A percentile compares a stretch with the other conserved stretches of the same genome.
These are phyloP conservation scores for Nemophila menziesii DNA, from an alignment of 257 asterid species.

Conservation along the genomic window DNA sequence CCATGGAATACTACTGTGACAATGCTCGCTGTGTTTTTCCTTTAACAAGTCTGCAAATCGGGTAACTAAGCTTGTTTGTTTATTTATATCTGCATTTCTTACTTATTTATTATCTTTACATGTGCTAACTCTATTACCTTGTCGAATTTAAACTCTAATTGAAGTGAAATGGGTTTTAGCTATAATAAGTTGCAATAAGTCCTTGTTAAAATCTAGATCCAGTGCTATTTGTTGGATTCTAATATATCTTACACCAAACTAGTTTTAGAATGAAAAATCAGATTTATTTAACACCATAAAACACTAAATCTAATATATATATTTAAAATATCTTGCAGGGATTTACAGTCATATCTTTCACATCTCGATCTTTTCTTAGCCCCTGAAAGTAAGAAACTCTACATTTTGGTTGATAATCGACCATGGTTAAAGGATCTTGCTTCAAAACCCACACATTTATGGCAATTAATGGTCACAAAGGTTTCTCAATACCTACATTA, in stretches of 20 bases:
- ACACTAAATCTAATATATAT: too few species aligned
- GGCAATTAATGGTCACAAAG: slow-evolving; percentile 98
- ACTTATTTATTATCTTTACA: background rate
- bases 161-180: too few species aligned
- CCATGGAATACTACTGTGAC: slow-evolving; percentile 49
- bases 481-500: slow-evolving; percentile 24
- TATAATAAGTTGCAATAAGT: too few species aligned
- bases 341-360: slow-evolving; percentile 90
- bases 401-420: slow-evolving; percentile 79
- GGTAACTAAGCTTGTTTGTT: slow-evolving; percentile 24
- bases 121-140: too few species aligned
- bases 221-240: too few species aligned
- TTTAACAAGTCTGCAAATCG: slow-evolving; percentile 75
- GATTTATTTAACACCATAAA: too few species aligned
- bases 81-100: background rate
- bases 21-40: slow-evolving; percentile 45
- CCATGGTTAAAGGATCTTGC: slow-evolving; percentile 85
- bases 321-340: too few species aligned
- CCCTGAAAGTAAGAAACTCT: slow-evolving; percentile 63
- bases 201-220: too few species aligned
- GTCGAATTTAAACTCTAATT: too few species aligned
- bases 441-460: slow-evolving; percentile 67
- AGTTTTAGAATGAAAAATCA: too few species aligned
- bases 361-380: slow-evolving; percentile 72
- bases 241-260: too few species aligned